A percentile compares a stretch with the other conserved stretches of the same genome.
Evolutionary conservation across 139 green algal species (phyloP).

Genomic region (Penium margaritaceum): DNA sequence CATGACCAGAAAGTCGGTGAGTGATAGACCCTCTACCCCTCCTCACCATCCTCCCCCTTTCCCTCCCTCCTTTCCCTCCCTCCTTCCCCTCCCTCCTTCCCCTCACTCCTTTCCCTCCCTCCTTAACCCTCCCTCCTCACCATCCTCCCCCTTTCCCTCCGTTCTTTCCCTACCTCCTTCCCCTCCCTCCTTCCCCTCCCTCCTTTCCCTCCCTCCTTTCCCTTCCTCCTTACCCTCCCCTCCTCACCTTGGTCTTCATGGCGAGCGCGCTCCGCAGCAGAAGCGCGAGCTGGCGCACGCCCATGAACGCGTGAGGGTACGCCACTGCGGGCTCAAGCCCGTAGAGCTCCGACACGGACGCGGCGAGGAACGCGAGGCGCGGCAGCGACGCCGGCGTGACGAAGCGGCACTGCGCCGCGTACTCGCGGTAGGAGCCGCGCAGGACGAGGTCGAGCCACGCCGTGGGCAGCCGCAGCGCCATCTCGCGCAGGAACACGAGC

Average conservation of each 20-base stretch:
- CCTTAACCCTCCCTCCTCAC: no score
- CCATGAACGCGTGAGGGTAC: constrained; percentile 52
- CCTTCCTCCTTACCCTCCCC: background rate
- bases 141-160: no score
- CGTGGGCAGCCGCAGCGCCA: constrained; percentile 60
- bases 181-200: background rate
- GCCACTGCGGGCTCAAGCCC: constrained; percentile 35
- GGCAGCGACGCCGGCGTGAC: constrained; percentile 61
- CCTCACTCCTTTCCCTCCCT: no score
- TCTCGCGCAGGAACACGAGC: constrained; percentile 73
- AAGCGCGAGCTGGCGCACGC: constrained; percentile 75
- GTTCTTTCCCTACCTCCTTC: no score
- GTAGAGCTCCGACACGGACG: constrained; percentile 69
- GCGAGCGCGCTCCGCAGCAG: constrained; percentile 72
- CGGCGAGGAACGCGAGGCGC: constrained; percentile 78
- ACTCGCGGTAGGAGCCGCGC: constrained; percentile 70
- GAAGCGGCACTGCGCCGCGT: constrained; percentile 77
- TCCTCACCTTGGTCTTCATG: constrained; percentile 61
- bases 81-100: no score
- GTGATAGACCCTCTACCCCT: no score
- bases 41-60: no score
- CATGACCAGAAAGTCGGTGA: no score
- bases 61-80: no score
- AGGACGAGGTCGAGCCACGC: constrained; percentile 42
- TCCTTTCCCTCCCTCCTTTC: background rate